Evolutionary conservation across 1,139 yeast species (phyloP), one percentile per base, ranked within the genome.

Genomic region (Protomyces inundatus): DNA sequence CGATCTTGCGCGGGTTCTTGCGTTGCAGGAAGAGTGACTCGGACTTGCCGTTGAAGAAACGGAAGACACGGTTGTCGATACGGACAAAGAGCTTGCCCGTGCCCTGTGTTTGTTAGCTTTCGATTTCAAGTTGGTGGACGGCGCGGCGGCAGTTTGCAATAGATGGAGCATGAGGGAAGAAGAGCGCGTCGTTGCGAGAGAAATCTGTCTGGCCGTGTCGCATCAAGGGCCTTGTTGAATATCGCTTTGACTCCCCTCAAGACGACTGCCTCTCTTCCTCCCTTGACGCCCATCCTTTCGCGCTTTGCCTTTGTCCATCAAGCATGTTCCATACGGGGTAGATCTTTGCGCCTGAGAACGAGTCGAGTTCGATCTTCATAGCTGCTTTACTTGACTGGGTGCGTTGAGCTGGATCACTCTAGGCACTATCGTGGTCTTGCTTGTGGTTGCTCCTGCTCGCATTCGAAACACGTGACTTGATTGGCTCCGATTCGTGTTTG

Each of bases 1-100:
- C 87, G 79, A 93, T 86, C 87, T 97, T 89, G 87, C 98, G 90
- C 83, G 98, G 99, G 91, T 95, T 93, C 95, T 93, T 93, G 87
- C 98, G 90, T 86, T 95, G 99, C 79, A 87, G 86, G 95, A 93
- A 93, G 78, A 93, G 87, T 79, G 98, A 90, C 77, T 96, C 95
- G 78, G 96, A 85, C 84, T 93, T 95, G 74, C 97, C 89, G 80
- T 90, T 87, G 82, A 88, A 95, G 95, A 95, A 93, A 87, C 99
- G 90, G 96, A 93, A 93, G 78, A 91, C 82, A 85, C 93, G 93
- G 78, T 98, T 90, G 90, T 93, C 99, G 77, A 98, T 97, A 84
- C 99, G 91, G 82, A 93, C 93, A 79, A 90, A 93, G 81, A 93
- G 87, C 80, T 95, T 90, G 84, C 98, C 98, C 72, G 71, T 61